phyloP scores from a whole-genome alignment of 345 rosid species.

The Erucastrum elatum region DNA sequence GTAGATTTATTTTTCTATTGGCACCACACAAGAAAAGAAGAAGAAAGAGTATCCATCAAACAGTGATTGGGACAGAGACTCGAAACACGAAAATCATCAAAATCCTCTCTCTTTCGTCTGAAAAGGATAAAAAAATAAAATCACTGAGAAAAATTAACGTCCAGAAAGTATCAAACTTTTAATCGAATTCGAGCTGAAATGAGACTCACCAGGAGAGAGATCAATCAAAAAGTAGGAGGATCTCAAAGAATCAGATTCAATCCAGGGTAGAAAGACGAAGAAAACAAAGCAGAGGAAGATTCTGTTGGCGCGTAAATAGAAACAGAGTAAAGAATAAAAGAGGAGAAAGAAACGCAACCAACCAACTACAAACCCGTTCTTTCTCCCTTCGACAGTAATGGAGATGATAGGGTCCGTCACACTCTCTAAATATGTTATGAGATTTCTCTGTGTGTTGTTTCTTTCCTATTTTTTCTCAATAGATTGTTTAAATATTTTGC shows the following conservation, averaged over 20 bases:
- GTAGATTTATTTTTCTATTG: slow-evolving; percentile 10
- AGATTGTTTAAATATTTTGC: neutral
- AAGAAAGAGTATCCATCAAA: slow-evolving; percentile 8
- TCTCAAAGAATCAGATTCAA: slow-evolving; percentile 31
- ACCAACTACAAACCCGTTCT: slow-evolving; percentile 56
- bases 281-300: neutral
- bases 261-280: neutral
- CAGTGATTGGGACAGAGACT: slow-evolving; percentile 36
- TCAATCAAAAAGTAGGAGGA: slow-evolving; percentile 21
- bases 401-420: slow-evolving; percentile 20
- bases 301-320: slow-evolving; percentile 17
- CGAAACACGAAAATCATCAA: slow-evolving; percentile 35
- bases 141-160: neutral
- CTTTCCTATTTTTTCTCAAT: neutral
- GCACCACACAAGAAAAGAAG: neutral
- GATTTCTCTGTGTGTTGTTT: neutral
- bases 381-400: slow-evolving; percentile 38
- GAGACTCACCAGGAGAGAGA: slow-evolving; percentile 30
- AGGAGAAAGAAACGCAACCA: slow-evolving; percentile 47
- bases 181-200: slow-evolving; percentile 25
- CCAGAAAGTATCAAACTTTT: slow-evolving; percentile 29
- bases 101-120: slow-evolving; percentile 30
- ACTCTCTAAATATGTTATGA: slow-evolving; percentile 1
- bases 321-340: neutral
- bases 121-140: slow-evolving; percentile 24